Conservation (phyloP, 2,329 filamentous ascomycete genomes). For the Aspergillus sergii region DNA sequence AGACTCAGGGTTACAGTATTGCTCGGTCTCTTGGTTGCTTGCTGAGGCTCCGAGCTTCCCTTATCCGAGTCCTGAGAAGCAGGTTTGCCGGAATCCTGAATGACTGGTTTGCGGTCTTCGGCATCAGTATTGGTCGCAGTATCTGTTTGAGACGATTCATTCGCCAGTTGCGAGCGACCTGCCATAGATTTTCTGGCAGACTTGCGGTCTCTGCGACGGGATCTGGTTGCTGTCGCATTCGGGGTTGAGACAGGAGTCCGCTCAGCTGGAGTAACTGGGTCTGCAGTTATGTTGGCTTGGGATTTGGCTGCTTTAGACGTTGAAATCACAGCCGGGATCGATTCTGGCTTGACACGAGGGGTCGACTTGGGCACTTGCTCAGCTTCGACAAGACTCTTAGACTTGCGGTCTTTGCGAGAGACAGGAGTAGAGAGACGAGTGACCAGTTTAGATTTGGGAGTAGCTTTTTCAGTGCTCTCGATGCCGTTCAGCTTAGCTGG, state of each 20-base stretch:
- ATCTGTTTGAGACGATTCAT: background rate
- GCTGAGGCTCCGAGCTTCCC: conserved; percentile 4
- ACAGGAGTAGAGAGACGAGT: conserved; percentile 16
- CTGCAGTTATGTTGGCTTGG: conserved; percentile 3
- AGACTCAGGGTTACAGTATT: conserved; percentile 20
- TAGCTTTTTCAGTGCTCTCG: conserved; percentile 6
- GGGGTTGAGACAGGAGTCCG: conserved; percentile 9
- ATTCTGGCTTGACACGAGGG: conserved; percentile 2
- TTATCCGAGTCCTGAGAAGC: conserved; percentile 3
- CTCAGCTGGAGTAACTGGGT: conserved; percentile 13
- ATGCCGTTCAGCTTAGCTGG: conserved; percentile 17
- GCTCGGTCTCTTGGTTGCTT: conserved; percentile 4
- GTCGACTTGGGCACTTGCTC: conserved; percentile 11
- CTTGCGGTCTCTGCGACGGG: conserved; percentile 18
- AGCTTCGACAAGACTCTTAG: conserved; percentile 9
- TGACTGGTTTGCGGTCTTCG: background rate
- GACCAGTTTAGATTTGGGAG: conserved; percentile 7
- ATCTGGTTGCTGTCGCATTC: conserved; percentile 6
- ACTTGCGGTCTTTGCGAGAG: conserved; percentile 15
- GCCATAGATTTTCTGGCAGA: conserved; percentile 4
- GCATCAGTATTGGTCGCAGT: background rate
- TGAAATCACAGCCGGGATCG: conserved; percentile 1
- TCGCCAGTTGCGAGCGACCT: background rate
- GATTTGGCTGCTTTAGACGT: conserved; percentile 3
- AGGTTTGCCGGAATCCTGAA: conserved; percentile 2